phyloP scores from a whole-genome alignment of 2,329 filamentous ascomycete species.

The Aureobasidium sp. region DNA sequence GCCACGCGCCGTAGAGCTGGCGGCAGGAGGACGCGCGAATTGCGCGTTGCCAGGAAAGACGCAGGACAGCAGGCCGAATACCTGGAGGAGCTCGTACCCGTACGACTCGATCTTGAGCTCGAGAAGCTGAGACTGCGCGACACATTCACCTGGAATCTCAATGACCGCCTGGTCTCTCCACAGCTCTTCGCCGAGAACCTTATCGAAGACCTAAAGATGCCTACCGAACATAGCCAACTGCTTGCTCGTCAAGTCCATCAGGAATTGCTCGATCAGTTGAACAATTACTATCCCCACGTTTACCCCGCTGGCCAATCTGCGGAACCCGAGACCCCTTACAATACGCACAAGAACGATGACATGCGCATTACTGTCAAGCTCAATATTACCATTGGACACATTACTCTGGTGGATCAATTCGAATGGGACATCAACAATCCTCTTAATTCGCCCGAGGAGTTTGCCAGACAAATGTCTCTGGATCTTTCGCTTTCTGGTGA shows the following conservation, averaged over 20 bases:
- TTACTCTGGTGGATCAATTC: slow-evolving; percentile 92
- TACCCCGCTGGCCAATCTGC: slow-evolving; percentile 84
- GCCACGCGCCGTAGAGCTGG: slow-evolving; percentile 66
- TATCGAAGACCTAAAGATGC: slow-evolving; percentile 75
- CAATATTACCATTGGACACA: slow-evolving; percentile 93
- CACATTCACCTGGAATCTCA: slow-evolving; percentile 97
- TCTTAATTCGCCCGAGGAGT: slow-evolving; percentile 87
- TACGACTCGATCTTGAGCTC: slow-evolving; percentile 87
- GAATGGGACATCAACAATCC: slow-evolving; percentile 99
- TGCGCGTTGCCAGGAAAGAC: slow-evolving; percentile 71
- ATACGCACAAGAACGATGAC: slow-evolving; percentile 96
- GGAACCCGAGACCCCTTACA: slow-evolving; percentile 83
- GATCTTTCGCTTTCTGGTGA: slow-evolving; percentile 89
- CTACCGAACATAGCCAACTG: slow-evolving; percentile 56
- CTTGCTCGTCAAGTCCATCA: slow-evolving; percentile 69
- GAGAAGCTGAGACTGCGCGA: slow-evolving; percentile 94
- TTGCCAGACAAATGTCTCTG: slow-evolving; percentile 78
- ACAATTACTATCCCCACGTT: slow-evolving; percentile 87
- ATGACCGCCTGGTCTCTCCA: slow-evolving; percentile 72
- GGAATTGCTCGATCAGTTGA: slow-evolving; percentile 81
- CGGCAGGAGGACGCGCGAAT: slow-evolving; percentile 60
- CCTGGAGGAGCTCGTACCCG: slow-evolving; percentile 81
- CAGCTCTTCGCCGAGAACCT: slow-evolving; percentile 83
- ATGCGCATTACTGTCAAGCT: slow-evolving; percentile 95
- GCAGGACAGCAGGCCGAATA: slow-evolving; percentile 80